Conservation (phyloP, 345 rosid species). For the Brassica juncea region DNA sequence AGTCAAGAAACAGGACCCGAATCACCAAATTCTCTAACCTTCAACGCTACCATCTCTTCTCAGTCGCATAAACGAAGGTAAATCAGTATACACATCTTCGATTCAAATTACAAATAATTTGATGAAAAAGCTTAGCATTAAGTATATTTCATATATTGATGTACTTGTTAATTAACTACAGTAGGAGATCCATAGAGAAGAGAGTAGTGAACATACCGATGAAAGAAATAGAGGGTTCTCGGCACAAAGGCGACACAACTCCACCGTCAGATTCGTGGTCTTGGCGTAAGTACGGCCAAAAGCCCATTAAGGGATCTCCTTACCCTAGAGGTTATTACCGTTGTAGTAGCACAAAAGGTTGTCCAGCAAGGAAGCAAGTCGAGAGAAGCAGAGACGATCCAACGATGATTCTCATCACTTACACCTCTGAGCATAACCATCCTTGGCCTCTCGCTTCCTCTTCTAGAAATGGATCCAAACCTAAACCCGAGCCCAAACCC, state of each 20-base stretch:
- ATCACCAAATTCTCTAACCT: constrained; percentile 55
- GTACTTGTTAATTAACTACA: constrained; percentile 29
- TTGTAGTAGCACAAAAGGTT: constrained; percentile 95
- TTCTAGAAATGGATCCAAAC: constrained; percentile 44
- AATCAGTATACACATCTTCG: not conserved
- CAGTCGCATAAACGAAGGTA: constrained; percentile 73
- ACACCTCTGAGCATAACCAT: constrained; percentile 92
- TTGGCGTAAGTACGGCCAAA: constrained; percentile 98
- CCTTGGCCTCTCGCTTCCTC: constrained; percentile 77
- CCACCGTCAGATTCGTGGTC: constrained; percentile 98
- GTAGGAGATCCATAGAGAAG: constrained; percentile 66
- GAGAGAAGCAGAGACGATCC: constrained; percentile 91
- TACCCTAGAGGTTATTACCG: constrained; percentile 97
- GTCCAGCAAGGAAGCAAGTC: constrained; percentile 95
- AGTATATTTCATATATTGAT: not conserved
- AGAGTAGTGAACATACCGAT: constrained; percentile 84
- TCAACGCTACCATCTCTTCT: constrained; percentile 41
- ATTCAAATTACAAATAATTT: not conserved
- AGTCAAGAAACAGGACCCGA: constrained; percentile 58
- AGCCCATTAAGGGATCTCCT: constrained; percentile 97
- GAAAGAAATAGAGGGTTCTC: constrained; percentile 71
- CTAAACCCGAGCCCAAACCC: constrained; percentile 37
- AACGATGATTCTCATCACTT: constrained; percentile 75
- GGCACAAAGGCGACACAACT: constrained; percentile 73
- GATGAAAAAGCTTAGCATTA: not conserved